phyloP scores from a whole-genome alignment of 164 flowering plant genomes.

The Aristolochia contorta region DNA sequence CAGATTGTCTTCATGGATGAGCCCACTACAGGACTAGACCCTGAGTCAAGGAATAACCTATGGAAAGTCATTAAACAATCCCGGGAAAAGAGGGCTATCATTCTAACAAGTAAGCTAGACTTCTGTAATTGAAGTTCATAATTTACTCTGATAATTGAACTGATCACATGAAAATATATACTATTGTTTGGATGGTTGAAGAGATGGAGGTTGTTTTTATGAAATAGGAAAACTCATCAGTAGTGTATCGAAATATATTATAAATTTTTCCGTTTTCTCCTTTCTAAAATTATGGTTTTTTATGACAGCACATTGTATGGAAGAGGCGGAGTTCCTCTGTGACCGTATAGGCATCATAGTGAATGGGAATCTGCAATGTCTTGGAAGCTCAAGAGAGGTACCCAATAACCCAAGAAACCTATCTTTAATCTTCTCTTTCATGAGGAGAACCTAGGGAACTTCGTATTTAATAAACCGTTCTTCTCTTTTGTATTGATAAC shows the following conservation, averaged over 20 bases:
- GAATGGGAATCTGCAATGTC: slow-evolving; percentile 24
- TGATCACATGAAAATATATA: too few relatives aligned
- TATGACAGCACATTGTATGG: slow-evolving; percentile 30
- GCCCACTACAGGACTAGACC: slow-evolving; percentile 72
- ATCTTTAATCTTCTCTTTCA: background rate
- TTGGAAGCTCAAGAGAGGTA: slow-evolving; percentile 31
- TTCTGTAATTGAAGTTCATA: background rate
- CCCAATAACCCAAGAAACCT: too few relatives aligned
- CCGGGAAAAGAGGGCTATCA: slow-evolving; percentile 51
- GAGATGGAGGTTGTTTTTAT: too few relatives aligned
- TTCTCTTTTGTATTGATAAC: background rate
- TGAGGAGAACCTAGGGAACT: background rate
- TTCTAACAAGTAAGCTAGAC: slow-evolving; percentile 45
- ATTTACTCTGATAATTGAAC: too few relatives aligned
- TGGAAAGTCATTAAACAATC: slow-evolving; percentile 68
- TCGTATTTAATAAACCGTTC: background rate
- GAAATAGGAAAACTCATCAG: too few relatives aligned
- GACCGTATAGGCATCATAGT: slow-evolving; percentile 33
- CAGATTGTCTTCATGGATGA: slow-evolving; percentile 22
- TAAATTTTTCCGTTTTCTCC: background rate
- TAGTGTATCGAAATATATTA: background rate
- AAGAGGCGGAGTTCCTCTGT: slow-evolving; percentile 36
- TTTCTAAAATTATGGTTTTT: background rate
- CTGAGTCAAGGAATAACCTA: slow-evolving; percentile 55
- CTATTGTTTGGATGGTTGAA: too few relatives aligned